Base-by-base conservation (phyloP, 2,329 filamentous ascomycete genomes). In the Leptographium radiaticola region DNA sequence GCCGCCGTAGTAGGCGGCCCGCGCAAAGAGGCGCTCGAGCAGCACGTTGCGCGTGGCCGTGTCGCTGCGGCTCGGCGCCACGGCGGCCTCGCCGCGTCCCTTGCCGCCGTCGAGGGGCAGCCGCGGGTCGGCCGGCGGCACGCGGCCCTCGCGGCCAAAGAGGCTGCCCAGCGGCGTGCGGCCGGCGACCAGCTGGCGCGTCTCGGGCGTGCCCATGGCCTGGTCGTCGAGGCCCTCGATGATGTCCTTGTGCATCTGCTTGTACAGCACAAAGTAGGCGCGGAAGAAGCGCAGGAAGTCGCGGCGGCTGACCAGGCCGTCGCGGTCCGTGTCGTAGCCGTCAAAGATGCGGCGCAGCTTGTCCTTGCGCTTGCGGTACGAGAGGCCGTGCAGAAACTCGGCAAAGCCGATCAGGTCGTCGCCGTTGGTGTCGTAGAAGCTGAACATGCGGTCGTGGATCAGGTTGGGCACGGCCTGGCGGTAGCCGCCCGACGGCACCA, bases 381-480 rank as follows among this genome's bases (percentile, higher is more conserved):
- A 84, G 49, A 96, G 74, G 1, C 89, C 93, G 55, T 85, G 81
- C 30, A 97, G 71, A 63, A 96, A 98, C 65, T 98, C 93, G 49
- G 88, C 79, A 61, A 98, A 97, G 9, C 87, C 87, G 62, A 98
- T 96, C 9, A 95, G 73, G 25, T 86, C 87, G 64, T 98, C 89
- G 44, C 81, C 78, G 66, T 97, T 91, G 36, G 84, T 87, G 68
- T 98, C 93, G 67, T 96, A 98, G 67, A 96, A 96, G 51, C 87
- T 81, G 69, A 97, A 98, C 79, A 96, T 93, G 60, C 93, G 86
- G 66, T 98, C 91, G 64, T 95, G 93, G 56, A 98, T 87, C 15
- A 95, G 79, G 65, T 94, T 96, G 1, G 91, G 88, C 0, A 85
- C 78, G 12, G 86, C 81, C 53, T 89, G 84, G 36, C 84, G 80